Evolutionary conservation across 2,329 filamentous ascomycete species (phyloP), one percentile per base, ranked within the genome.

Genomic region (Paramyrothecium roridum): DNA sequence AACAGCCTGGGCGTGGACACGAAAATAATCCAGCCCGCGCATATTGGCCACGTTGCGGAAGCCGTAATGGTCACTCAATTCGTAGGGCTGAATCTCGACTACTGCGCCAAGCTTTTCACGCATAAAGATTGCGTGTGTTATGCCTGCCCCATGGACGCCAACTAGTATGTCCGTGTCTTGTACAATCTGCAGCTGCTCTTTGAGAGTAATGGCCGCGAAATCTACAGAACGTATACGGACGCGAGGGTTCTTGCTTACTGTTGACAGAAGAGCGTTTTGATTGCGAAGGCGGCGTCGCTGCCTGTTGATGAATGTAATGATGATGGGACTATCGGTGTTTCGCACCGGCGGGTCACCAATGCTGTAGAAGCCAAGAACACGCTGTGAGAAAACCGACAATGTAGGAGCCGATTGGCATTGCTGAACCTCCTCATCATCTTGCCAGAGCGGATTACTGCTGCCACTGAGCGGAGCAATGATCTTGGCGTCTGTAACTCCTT

Each of bases 121-220:
- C 57, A 77, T 64, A 54, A 77, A 79, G 59, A 79, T 68, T 1
- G 61, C 59, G 56, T 78, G 74, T 4, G 75, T 73, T 17, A 78
- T 62, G 1, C 73, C 76, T 0, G 75, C 74, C 46, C 76, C 76
- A 60, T 79, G 75, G 2, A 75, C 70, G 30, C 75, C 75, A 7
- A 76, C 68, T 10, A 79, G 64, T 17, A 78, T 58, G 55, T 78
- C 74, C 1, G 75, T 76, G 23, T 63, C 61, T 16, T 64, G 69
- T 11, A 69, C 64, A 2, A 73, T 40, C 10, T 57, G 53, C 6
- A 77, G 47, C 60, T 78, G 76, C 34, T 73, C 65, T 1, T 52
- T 37, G 46, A 78, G 69, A 8, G 73, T 52, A n/a, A 75, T 54
- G n/a, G 61, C 54, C 0, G 69, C 70, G 55, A 78, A 74, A 58